These are phyloP conservation scores for Opeltia flavorubescens DNA, from an alignment of 495 filamentous ascomycete species.

Conservation along the genomic window DNA sequence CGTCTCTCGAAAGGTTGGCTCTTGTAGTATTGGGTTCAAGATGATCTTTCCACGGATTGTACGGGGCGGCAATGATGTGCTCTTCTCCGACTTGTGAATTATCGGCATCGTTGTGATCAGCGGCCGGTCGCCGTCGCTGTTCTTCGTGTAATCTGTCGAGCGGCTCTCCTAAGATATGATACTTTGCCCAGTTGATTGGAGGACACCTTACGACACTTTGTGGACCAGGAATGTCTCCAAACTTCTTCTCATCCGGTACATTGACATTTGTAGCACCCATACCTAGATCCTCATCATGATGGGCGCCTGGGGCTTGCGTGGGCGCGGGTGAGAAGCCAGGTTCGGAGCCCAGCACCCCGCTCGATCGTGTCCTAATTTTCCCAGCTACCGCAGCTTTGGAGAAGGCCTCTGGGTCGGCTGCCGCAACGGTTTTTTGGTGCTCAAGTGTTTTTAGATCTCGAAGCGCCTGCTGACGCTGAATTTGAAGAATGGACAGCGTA, in stretches of 20 bases:
- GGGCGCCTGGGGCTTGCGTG: conserved; percentile 13
- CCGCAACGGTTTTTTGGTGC: conserved; percentile 46
- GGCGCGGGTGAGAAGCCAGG: neutral
- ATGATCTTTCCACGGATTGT: conserved; percentile 54
- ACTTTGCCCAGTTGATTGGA: conserved; percentile 82
- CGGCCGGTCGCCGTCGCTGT: conserved; percentile 48
- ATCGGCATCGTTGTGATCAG: conserved; percentile 37
- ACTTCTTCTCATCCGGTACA: conserved; percentile 26
- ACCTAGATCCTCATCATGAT: conserved; percentile 22
- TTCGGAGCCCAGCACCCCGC: conserved; percentile 16
- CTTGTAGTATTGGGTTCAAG: conserved; percentile 18
- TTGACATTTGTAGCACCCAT: conserved; percentile 18
- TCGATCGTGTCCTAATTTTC: conserved; percentile 27
- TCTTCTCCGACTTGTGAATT: conserved; percentile 32
- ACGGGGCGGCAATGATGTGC: conserved; percentile 55
- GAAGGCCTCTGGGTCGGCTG: conserved; percentile 56
- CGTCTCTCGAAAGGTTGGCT: no score
- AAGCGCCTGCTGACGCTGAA: conserved; percentile 64
- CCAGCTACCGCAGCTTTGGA: conserved; percentile 45
- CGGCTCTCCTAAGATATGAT: conserved; percentile 65
- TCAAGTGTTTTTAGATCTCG: conserved; percentile 54
- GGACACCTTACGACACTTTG: conserved; percentile 76
- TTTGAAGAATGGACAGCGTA: conserved; percentile 66
- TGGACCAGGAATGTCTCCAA: conserved; percentile 51
- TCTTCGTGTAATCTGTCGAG: conserved; percentile 74